Evolutionary conservation across 306 rosid species (phyloP), one percentile per base, ranked within the genome.

Genomic region (Trichosanthes cucumerina): DNA sequence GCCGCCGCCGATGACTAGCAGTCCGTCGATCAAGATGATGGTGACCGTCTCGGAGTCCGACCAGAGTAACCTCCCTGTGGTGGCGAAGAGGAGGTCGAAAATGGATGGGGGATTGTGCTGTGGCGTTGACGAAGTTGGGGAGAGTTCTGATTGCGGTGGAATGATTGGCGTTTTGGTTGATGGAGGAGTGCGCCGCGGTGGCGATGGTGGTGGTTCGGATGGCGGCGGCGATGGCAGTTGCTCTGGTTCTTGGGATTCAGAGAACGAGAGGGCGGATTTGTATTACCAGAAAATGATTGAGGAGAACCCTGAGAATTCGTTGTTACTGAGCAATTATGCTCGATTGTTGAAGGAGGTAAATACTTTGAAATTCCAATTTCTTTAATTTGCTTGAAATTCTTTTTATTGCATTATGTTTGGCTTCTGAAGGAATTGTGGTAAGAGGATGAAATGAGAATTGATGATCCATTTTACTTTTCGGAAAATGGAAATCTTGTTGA

Each of bases 241-340:
- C 57, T 86, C 83, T 5, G 89, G 81, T 33, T 84, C 79, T 52
- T 81, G 88, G 84, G 92, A 89, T 88, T 82, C 88, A 6, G 85
- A 87, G 3, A 80, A 76, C 24, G 89, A 80, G 49, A 70, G 39
- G 2, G 84, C 90, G 3, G 96, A 90, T 39, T 2, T 80, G 81
- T 89, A 85, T 85, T 92, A 88, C 82, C 85, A 82, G 83, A 81
- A 83, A 39, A 87, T 93, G 89, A 88, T 93, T 46, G 86, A 87
- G 70, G 89, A 93, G 0, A 87, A 92, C 77, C 96, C 98, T 0
- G 89, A 86, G 76, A 86, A 90, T 71, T 56, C 97, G 4, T 90
- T 94, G 46, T 79, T 92, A 65, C 86, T 92, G 12, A 59, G 95
- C 72, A 92, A 94, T 83, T 94, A 94, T 71, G 97, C 97, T 0